A percentile compares a stretch with the other conserved stretches of the same genome.
phyloP scores from a whole-genome alignment of 805 yeast species.

The Ogataea polymorpha region DNA sequence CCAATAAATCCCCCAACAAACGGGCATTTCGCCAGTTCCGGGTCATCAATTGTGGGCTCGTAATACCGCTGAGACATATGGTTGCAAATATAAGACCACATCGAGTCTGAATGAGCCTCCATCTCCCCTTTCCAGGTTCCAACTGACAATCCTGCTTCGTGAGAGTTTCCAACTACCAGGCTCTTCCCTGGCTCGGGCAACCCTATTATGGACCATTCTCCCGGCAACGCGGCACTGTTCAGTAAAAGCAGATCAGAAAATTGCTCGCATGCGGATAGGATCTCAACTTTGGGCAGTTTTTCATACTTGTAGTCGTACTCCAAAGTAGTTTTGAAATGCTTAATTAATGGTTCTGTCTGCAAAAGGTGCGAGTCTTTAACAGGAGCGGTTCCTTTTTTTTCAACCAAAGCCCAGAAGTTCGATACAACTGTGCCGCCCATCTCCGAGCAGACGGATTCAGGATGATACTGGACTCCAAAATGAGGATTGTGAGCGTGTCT shows the following conservation, averaged over 20 bases:
- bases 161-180: conserved; percentile 59
- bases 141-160: conserved; percentile 36
- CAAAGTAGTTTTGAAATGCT: conserved; percentile 4
- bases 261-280: conserved; percentile 4
- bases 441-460: conserved; percentile 86
- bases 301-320: conserved; percentile 18
- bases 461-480: conserved; percentile 96
- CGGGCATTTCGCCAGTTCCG: conserved; percentile 47
- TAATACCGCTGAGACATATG: conserved; percentile 42
- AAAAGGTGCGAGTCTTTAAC: conserved; percentile 18
- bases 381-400: conserved; percentile 19
- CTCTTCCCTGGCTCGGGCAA: conserved; percentile 47
- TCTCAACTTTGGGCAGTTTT: background rate
- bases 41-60: conserved; percentile 27
- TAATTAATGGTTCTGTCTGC: conserved; percentile 23
- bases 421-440: conserved; percentile 56
- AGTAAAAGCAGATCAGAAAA: conserved; percentile 53
- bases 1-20: conserved; percentile 94
- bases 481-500: conserved; percentile 60
- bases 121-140: conserved; percentile 18
- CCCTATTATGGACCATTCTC: conserved; percentile 86
- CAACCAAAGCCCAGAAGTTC: conserved; percentile 60
- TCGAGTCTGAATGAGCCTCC: conserved; percentile 22
- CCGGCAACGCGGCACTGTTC: conserved; percentile 81
- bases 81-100: conserved; percentile 53